Evolutionary conservation across 768 basidiomycete genomes (phyloP).

Genomic region (Suillus brevipes): DNA sequence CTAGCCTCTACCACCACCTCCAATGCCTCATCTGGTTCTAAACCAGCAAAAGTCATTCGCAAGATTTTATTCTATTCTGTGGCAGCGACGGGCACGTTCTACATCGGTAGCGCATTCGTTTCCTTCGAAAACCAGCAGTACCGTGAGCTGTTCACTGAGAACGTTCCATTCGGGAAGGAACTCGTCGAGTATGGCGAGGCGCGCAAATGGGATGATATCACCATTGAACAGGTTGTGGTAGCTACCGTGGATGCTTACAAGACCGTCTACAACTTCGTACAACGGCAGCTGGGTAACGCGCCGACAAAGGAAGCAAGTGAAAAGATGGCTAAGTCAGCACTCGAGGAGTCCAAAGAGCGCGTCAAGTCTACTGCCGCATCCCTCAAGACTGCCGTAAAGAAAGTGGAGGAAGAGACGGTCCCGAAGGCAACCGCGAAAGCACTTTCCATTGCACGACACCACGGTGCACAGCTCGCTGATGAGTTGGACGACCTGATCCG

Average conservation of each 20-base stretch:
- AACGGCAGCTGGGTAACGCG: constrained; percentile 44
- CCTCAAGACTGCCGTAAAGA: constrained; percentile 52
- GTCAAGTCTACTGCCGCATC: constrained; percentile 41
- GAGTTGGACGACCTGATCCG: constrained; percentile 67
- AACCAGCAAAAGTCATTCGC: constrained; percentile 59
- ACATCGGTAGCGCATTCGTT: constrained; percentile 76
- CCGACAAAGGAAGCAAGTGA: constrained; percentile 40
- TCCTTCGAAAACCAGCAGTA: constrained; percentile 78
- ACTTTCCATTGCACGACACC: constrained; percentile 44
- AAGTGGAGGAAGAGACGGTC: constrained; percentile 32
- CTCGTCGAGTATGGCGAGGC: constrained; percentile 83
- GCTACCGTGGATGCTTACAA: constrained; percentile 50
- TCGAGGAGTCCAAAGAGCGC: constrained; percentile 45
- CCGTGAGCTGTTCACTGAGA: constrained; percentile 82
- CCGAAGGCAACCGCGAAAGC: constrained; percentile 35
- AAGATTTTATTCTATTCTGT: constrained; percentile 68
- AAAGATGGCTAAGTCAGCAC: constrained; percentile 32
- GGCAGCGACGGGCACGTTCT: constrained; percentile 72
- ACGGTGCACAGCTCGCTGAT: constrained; percentile 52
- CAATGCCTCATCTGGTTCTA: constrained; percentile 32
- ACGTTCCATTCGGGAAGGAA: constrained; percentile 74
- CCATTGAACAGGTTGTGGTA: constrained; percentile 57
- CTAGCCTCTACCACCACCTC: constrained; percentile 55
- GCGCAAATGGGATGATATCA: constrained; percentile 76
- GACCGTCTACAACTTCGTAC: constrained; percentile 51